Base-by-base conservation (phyloP, 2,329 filamentous ascomycete genomes). In the Fusarium incarnatum region DNA sequence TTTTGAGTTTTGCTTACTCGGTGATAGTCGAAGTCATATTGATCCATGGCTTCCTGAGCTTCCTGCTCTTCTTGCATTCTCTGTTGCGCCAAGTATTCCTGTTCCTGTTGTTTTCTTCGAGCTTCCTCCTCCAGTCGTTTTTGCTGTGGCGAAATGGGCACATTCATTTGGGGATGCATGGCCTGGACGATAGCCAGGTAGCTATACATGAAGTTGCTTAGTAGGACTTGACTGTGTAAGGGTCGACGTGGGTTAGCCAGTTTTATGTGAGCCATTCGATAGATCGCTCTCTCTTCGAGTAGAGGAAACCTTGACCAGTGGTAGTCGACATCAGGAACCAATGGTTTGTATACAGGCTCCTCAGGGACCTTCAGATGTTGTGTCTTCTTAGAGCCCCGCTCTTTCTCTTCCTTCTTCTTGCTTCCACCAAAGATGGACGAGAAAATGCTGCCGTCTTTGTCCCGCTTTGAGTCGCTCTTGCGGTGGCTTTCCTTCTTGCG, bases 131-230 rank as follows among this genome's bases (percentile, higher is more conserved):
- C 87, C 55, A 88, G 80, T 55, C 85, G 84, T 76, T 88, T 88
- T 77, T 92, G 90, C 74, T 94, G 94, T 37, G 92, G 90, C 18
- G 92, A 94, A 37, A 92, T 88, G n/a, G 93, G 93, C 45, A 97
- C 91, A 75, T 97, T 93, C 82, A 98, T 93, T 77, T 97, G 93
- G 45, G 96, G 96, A 79, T 99, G 96, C 93, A 98, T 98, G 76
- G 97, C 94, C 81, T 99, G 96, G 47, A 99, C 96, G 80, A 98
- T 99, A 67, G 96, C 96, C 70, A 99, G 87, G 79, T 99, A 99
- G 60, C 94, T 96, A 83, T 99, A 99, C 96, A 99, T 99, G 81
- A 99, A 99, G 80, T 99, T 99, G 81, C 94, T 98, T 72, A 99
- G 87, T 63, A 99, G 85, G 23, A 99, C 96, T 80, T 99, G 96